Conservation (phyloP, 192 early-diverging fungal genomes). For the Neocallimastix lanati region DNA sequence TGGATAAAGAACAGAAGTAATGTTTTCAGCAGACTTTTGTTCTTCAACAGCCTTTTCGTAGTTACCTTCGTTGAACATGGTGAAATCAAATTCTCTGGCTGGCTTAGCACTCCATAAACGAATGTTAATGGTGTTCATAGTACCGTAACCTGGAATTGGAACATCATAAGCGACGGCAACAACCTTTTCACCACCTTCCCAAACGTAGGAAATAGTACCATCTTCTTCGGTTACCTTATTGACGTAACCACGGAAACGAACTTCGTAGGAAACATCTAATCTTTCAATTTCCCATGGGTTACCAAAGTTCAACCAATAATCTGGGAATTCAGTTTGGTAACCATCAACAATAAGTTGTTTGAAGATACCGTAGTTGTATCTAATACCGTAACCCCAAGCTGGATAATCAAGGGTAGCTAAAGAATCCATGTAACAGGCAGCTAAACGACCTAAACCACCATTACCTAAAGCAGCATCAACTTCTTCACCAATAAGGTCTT, state of each 20-base stretch:
- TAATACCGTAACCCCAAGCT: constrained; percentile 91
- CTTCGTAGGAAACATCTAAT: constrained; percentile 42
- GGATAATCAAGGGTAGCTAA: constrained; percentile 84
- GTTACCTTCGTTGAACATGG: constrained; percentile 68
- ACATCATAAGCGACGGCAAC: constrained; percentile 91
- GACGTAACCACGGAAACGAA: constrained; percentile 78
- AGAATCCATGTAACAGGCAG: constrained; percentile 95
- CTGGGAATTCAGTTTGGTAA: constrained; percentile 81
- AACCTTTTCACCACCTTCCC: constrained; percentile 74
- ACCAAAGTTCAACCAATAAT: constrained; percentile 92
- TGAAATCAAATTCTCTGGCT: constrained; percentile 8
- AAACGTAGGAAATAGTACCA: constrained; percentile 43
- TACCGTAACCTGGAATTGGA: constrained; percentile 87
- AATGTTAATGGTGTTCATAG: constrained; percentile 92
- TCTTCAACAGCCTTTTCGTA: constrained; percentile 82
- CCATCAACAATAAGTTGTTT: constrained; percentile 92
- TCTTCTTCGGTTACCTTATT: constrained; percentile 47
- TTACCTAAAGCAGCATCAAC: constrained; percentile 92
- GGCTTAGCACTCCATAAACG: constrained; percentile 94
- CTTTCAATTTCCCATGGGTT: constrained; percentile 62
- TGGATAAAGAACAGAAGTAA: constrained; percentile 88
- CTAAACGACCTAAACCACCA: constrained; percentile 89
- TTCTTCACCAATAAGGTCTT: constrained; percentile 86
- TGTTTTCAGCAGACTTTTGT: constrained; percentile 80
- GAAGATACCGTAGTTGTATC: constrained; percentile 98